These are phyloP conservation scores for Colletotrichum orbiculare DNA, from an alignment of 2,329 filamentous ascomycete species.

Conservation along the genomic window DNA sequence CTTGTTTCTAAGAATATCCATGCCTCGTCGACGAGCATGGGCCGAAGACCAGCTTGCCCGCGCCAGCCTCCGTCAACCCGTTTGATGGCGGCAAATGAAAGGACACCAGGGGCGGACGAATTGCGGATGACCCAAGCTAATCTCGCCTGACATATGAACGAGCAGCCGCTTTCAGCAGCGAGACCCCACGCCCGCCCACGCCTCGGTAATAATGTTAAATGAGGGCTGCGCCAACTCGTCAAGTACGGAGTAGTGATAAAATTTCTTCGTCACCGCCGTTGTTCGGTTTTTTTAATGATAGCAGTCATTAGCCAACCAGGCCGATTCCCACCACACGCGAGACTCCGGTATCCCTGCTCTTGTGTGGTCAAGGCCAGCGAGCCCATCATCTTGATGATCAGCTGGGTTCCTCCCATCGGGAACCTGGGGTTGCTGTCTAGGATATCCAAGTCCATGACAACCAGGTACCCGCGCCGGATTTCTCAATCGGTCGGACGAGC, in stretches of 20 bases:
- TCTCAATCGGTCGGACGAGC: conserved; percentile 17
- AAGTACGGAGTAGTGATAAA: neutral
- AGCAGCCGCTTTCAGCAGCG: conserved; percentile 25
- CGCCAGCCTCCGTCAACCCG: conserved; percentile 22
- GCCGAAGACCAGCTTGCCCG: neutral
- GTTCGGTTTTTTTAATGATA: conserved; percentile 28
- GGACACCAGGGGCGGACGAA: conserved; percentile 21
- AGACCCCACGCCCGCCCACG: conserved; percentile 31
- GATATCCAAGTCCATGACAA: conserved; percentile 24
- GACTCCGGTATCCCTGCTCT: conserved; percentile 25
- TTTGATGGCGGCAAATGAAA: conserved; percentile 25
- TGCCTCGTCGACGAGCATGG: neutral
- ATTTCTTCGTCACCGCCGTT: conserved; percentile 16
- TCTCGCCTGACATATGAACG: conserved; percentile 34
- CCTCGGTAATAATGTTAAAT: conserved; percentile 34
- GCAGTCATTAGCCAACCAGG: conserved; percentile 20
- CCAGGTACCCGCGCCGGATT: conserved; percentile 12
- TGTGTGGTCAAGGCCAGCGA: conserved; percentile 1
- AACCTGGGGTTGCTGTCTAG: conserved; percentile 29
- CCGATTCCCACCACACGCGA: neutral
- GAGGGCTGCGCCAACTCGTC: conserved; percentile 25
- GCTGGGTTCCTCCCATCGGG: conserved; percentile 8
- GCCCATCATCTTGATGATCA: conserved; percentile 19
- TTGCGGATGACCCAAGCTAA: conserved; percentile 36
- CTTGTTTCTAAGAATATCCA: conserved; percentile 36